These are phyloP conservation scores for Aspergillus biplanus DNA, from an alignment of 495 filamentous ascomycete genomes.

Conservation along the genomic window DNA sequence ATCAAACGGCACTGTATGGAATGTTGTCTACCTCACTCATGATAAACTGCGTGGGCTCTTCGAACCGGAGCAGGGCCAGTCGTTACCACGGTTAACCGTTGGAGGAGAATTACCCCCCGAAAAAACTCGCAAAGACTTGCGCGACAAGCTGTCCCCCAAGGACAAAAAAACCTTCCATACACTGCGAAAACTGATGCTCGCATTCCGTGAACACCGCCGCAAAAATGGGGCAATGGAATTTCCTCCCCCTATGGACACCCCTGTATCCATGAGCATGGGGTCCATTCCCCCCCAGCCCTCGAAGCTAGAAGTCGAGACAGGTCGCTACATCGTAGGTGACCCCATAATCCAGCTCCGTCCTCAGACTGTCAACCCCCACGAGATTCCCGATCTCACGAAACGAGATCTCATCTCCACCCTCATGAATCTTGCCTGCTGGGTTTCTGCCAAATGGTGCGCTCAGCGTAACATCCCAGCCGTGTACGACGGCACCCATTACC, in stretches of 20 bases:
- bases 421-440: slow-evolving; percentile 80
- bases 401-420: slow-evolving; percentile 57
- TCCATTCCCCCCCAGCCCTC: slow-evolving; percentile 29
- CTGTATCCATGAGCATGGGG: slow-evolving; percentile 39
- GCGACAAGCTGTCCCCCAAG: slow-evolving; percentile 32
- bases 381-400: slow-evolving; percentile 43
- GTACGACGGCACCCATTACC: slow-evolving; percentile 69
- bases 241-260: slow-evolving; percentile 23
- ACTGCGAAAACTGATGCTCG: slow-evolving; percentile 46
- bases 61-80: slow-evolving; percentile 33
- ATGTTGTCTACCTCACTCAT: slow-evolving; percentile 76
- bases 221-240: slow-evolving; percentile 48
- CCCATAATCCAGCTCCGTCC: slow-evolving; percentile 52
- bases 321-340: slow-evolving; percentile 52
- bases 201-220: slow-evolving; percentile 41
- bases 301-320: slow-evolving; percentile 32
- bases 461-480: slow-evolving; percentile 77
- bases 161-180: slow-evolving; percentile 47
- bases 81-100: slow-evolving; percentile 33
- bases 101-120: slow-evolving; percentile 39
- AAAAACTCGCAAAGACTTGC: slow-evolving; percentile 19
- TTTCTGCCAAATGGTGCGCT: slow-evolving; percentile 73
- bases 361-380: slow-evolving; percentile 38
- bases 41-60: slow-evolving; percentile 55
- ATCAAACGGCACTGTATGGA: slow-evolving; percentile 66